Evolutionary conservation across 1,284 basidiomycete genomes (phyloP).

Genomic region (Cryptococcus sp.): DNA sequence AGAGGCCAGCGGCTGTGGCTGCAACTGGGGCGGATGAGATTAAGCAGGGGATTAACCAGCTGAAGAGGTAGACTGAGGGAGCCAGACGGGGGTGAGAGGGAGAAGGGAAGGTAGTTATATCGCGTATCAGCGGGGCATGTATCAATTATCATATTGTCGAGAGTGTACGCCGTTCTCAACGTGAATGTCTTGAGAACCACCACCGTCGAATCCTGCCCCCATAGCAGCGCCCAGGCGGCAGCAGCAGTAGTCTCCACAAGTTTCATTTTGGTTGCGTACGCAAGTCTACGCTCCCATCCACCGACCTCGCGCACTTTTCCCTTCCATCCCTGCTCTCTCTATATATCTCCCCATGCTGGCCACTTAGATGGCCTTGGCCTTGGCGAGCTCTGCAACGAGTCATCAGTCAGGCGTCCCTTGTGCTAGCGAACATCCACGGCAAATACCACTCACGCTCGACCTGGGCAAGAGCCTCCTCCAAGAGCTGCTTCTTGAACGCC

Average conservation of each 20-base stretch:
- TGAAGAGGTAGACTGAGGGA: constrained; percentile 15
- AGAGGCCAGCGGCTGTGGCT: constrained; percentile 22
- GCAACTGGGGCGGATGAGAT: constrained; percentile 29
- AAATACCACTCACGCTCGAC: constrained; percentile 79
- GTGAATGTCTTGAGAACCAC: too few species aligned
- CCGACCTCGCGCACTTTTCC: constrained; percentile 3
- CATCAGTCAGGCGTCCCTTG: constrained; percentile 1
- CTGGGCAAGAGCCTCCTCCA: constrained; percentile 78
- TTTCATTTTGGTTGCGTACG: constrained; percentile 14
- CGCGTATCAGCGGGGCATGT: too few species aligned
- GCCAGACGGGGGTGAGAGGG: too few species aligned
- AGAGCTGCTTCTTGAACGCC: constrained; percentile 88
- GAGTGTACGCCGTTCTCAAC: too few species aligned
- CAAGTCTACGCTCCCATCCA: constrained; percentile 10
- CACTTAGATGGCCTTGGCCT: constrained; percentile 63
- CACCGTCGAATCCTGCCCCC: too few species aligned
- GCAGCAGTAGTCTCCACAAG: neutral
- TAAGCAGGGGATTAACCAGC: constrained; percentile 16
- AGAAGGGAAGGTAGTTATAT: neutral
- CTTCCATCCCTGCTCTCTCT: neutral
- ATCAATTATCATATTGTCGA: neutral
- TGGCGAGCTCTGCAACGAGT: constrained; percentile 59
- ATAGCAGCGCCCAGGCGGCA: too few species aligned
- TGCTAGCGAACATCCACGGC: neutral
- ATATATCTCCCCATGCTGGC: too few species aligned